These are phyloP conservation scores for Tolypocladium nubicola DNA, from an alignment of 2,329 filamentous ascomycete species.

Conservation along the genomic window DNA sequence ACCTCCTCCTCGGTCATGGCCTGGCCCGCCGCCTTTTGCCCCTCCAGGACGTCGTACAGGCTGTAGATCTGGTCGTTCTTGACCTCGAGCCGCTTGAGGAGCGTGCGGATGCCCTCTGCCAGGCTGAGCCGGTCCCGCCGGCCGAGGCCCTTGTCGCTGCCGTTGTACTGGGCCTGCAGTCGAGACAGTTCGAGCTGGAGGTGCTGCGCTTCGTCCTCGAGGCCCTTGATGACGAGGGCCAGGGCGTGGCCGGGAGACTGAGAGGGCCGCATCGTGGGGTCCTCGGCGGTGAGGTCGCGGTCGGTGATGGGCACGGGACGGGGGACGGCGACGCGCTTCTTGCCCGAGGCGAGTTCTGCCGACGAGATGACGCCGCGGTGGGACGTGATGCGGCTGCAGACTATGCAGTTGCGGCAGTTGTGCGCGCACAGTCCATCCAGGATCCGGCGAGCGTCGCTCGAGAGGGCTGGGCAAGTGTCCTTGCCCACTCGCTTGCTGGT, in stretches of 20 bases:
- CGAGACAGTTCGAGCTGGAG: conserved; percentile 58
- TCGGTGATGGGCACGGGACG: conserved; percentile 58
- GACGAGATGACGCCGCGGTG: conserved; percentile 27
- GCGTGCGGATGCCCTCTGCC: conserved; percentile 46
- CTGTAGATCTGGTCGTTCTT: conserved; percentile 75
- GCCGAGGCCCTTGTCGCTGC: conserved; percentile 55
- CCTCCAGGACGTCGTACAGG: conserved; percentile 75
- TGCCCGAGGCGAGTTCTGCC: conserved; percentile 27
- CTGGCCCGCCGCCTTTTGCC: conserved; percentile 57
- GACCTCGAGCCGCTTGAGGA: conserved; percentile 55
- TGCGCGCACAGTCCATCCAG: conserved; percentile 44
- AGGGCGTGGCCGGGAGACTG: conserved; percentile 63
- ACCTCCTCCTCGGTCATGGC: conserved; percentile 52
- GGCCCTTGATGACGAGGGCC: conserved; percentile 70
- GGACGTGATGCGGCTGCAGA: conserved; percentile 43
- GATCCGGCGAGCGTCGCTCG: conserved; percentile 39
- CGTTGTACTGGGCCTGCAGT: conserved; percentile 52
- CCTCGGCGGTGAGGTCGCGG: conserved; percentile 38
- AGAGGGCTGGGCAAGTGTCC: conserved; percentile 34
- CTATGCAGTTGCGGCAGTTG: conserved; percentile 44
- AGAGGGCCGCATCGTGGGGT: conserved; percentile 52
- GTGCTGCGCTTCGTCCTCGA: conserved; percentile 71
- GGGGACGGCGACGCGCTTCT: conserved; percentile 51
- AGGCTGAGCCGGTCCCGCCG: conserved; percentile 53
- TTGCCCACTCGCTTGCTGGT: conserved; percentile 14